Conservation (phyloP, 768 basidiomycete genomes). For the Tylopilus subfusipes region DNA sequence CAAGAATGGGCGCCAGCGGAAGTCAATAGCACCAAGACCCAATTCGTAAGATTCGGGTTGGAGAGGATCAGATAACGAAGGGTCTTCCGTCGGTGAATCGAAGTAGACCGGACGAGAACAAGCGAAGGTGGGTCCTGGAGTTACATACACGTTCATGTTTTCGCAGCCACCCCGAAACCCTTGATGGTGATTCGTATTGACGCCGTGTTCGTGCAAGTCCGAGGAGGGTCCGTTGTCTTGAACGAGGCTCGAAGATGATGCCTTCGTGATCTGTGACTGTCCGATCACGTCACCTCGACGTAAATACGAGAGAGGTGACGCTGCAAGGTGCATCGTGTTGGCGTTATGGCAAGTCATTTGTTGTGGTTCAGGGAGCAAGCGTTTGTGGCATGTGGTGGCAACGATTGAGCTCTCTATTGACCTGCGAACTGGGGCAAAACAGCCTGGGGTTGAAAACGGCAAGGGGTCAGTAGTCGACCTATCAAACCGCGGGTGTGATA, state of each 20-base stretch:
- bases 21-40: slow-evolving; percentile 44
- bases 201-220: slow-evolving; percentile 10
- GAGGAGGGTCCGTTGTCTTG: slow-evolving; percentile 10
- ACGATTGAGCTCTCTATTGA: not conserved
- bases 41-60: slow-evolving; percentile 36
- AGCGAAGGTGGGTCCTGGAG: slow-evolving; percentile 44
- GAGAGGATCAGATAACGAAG: slow-evolving; percentile 38
- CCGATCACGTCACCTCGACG: slow-evolving; percentile 13
- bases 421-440: slow-evolving; percentile 12
- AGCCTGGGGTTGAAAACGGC: slow-evolving; percentile 28
- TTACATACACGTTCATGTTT: slow-evolving; percentile 34
- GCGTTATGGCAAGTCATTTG: slow-evolving; percentile 4
- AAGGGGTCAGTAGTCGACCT: not conserved
- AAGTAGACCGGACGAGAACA: slow-evolving; percentile 41
- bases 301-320: slow-evolving; percentile 12
- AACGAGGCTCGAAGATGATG: slow-evolving; percentile 6
- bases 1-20: slow-evolving; percentile 55
- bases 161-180: slow-evolving; percentile 1
- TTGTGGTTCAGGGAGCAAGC: slow-evolving; percentile 5
- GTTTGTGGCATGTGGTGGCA: slow-evolving; percentile 1
- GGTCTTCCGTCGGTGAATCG: slow-evolving; percentile 52
- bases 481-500: not conserved
- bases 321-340: slow-evolving; percentile 12
- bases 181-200: slow-evolving; percentile 1
- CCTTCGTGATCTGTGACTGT: not conserved